These are phyloP conservation scores for Fusarium tjaetaba DNA, from an alignment of 2,329 filamentous ascomycete species.

Conservation along the genomic window DNA sequence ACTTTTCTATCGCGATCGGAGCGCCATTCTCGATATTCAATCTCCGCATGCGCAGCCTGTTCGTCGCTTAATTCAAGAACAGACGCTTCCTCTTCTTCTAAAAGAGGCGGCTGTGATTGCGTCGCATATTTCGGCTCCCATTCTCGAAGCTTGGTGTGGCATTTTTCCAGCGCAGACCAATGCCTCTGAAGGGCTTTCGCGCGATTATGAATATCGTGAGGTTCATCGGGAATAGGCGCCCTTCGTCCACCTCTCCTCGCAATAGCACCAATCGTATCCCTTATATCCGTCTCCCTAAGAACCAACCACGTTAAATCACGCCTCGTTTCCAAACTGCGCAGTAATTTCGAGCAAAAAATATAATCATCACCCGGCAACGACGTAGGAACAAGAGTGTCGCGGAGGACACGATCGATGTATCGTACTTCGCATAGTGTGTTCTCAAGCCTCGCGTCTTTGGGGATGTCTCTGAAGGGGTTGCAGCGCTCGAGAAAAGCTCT, in stretches of 20 bases:
- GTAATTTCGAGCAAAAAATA: constrained; percentile 8
- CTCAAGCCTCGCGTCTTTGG: constrained; percentile 16
- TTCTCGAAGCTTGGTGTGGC: constrained; percentile 20
- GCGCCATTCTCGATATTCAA: constrained; percentile 20
- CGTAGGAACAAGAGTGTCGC: constrained; percentile 18
- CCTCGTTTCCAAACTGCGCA: constrained; percentile 24
- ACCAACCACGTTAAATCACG: constrained; percentile 24
- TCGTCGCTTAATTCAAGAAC: constrained; percentile 14
- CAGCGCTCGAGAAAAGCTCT: constrained; percentile 26
- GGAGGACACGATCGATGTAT: constrained; percentile 21
- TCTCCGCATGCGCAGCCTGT: constrained; percentile 5
- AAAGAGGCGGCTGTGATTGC: neutral
- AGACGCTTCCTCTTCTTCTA: neutral
- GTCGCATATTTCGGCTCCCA: constrained; percentile 23
- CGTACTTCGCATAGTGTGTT: constrained; percentile 26
- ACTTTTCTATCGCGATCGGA: constrained; percentile 19
- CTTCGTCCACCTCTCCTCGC: constrained; percentile 4
- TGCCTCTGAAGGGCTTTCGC: constrained; percentile 11
- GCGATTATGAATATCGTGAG: constrained; percentile 9
- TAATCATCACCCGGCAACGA: constrained; percentile 27
- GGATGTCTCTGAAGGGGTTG: constrained; percentile 22
- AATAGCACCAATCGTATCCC: constrained; percentile 18
- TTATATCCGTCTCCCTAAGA: constrained; percentile 14
- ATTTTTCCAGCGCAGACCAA: constrained; percentile 30
- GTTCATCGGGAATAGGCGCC: constrained; percentile 20